phyloP scores from a whole-genome alignment of 768 basidiomycete species.

The Sarcodon sp. region DNA sequence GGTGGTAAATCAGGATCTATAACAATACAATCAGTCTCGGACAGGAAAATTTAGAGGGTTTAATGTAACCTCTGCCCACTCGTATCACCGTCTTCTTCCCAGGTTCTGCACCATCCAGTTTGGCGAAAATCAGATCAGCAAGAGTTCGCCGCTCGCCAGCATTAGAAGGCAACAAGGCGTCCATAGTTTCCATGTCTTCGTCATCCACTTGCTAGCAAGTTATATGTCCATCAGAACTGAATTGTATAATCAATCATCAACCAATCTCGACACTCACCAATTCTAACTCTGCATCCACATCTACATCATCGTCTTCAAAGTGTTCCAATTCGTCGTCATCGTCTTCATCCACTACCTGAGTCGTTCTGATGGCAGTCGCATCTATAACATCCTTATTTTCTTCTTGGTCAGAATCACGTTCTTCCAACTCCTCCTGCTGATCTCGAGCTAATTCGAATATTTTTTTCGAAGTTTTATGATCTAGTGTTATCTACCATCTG shows the following conservation, averaged over 20 bases:
- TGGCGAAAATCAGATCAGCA: constrained; percentile 94
- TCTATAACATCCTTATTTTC: constrained; percentile 17
- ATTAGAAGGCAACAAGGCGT: constrained; percentile 67
- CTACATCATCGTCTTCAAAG: constrained; percentile 21
- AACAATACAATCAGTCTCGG: background rate
- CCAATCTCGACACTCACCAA: constrained; percentile 31
- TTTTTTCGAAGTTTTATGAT: constrained; percentile 70
- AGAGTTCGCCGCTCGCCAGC: constrained; percentile 71
- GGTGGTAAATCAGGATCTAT: constrained; percentile 33
- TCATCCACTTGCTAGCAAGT: constrained; percentile 72
- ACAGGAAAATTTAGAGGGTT: constrained; percentile 18
- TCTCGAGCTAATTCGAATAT: constrained; percentile 89
- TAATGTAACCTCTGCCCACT: constrained; percentile 37
- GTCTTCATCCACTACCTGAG: constrained; percentile 12
- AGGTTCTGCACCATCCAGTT: constrained; percentile 60
- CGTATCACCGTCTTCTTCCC: constrained; percentile 36
- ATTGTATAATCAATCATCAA: background rate
- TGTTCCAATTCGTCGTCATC: constrained; percentile 41
- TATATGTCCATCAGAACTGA: constrained; percentile 1
- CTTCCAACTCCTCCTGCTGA: constrained; percentile 83
- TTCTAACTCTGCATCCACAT: constrained; percentile 23
- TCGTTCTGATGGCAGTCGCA: constrained; percentile 20
- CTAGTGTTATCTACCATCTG: constrained; percentile 45
- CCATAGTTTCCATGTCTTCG: constrained; percentile 76
- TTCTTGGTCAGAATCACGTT: constrained; percentile 42